A percentile compares a stretch with the other conserved stretches of the same genome.
Evolutionary conservation across 305 asterid genomes (phyloP).

Genomic region (Plantago coronopus): DNA sequence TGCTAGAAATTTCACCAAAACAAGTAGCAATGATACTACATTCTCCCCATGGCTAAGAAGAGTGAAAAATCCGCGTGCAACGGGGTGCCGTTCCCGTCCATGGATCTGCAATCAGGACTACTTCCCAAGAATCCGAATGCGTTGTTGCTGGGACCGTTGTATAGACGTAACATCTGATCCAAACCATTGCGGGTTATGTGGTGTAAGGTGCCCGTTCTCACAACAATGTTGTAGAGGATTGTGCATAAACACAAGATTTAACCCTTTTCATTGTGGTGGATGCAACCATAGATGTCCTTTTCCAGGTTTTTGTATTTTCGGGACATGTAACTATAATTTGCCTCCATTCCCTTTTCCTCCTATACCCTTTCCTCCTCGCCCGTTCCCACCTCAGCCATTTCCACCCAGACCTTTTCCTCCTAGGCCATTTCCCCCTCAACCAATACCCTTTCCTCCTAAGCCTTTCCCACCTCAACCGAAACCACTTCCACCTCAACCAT

Average conservation of each 20-base stretch:
- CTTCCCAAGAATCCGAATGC: constrained; percentile 24
- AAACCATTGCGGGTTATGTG: constrained; percentile 69
- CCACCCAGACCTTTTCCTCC: constrained; percentile 23
- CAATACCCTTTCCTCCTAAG: not conserved
- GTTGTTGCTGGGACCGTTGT: constrained; percentile 58
- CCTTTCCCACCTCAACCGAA: constrained; percentile 17
- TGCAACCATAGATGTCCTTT: constrained; percentile 47
- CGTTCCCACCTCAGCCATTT: constrained; percentile 12
- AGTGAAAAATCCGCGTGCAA: constrained; percentile 28
- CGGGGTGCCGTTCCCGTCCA: constrained; percentile 52
- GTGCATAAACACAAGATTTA: constrained; percentile 39
- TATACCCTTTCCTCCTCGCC: constrained; percentile 30
- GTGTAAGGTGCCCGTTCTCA: constrained; percentile 58
- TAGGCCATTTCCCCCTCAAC: constrained; percentile 9
- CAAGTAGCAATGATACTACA: constrained; percentile 22
- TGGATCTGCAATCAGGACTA: constrained; percentile 51
- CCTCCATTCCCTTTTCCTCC: constrained; percentile 42
- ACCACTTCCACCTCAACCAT: too few relatives aligned
- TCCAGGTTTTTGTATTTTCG: constrained; percentile 42
- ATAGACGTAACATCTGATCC: constrained; percentile 47
- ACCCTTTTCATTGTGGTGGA: constrained; percentile 62
- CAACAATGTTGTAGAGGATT: constrained; percentile 63
- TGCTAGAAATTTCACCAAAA: constrained; percentile 13
- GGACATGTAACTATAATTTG: constrained; percentile 66
- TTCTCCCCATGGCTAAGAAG: constrained; percentile 39